phyloP scores from a whole-genome alignment of 306 rosid genomes.

The Casuarina equisetifolia region DNA sequence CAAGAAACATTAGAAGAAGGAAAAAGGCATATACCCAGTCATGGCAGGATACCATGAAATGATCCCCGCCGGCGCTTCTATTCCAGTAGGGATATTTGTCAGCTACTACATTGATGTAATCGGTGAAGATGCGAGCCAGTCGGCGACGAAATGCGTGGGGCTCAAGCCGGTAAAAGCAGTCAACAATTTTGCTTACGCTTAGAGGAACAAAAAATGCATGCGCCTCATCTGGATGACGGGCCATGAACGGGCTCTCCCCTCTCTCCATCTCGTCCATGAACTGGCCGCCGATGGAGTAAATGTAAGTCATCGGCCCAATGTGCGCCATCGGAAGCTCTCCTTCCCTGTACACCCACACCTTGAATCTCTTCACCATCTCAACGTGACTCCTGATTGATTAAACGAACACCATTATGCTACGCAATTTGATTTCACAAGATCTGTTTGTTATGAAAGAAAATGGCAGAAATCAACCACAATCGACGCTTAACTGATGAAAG shows the following conservation, averaged over 20 bases:
- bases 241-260: constrained; percentile 41
- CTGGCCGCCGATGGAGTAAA: constrained; percentile 69
- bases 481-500: constrained; percentile 63
- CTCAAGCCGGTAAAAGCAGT: constrained; percentile 40
- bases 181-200: constrained; percentile 46
- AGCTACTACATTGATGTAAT: constrained; percentile 33
- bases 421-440: background rate
- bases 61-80: constrained; percentile 64
- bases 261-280: constrained; percentile 61
- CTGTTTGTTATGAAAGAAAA: background rate
- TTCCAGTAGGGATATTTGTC: constrained; percentile 53
- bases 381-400: constrained; percentile 53
- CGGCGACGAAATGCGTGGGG: constrained; percentile 42
- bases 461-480: no score
- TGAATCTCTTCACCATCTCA: constrained; percentile 80
- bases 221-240: constrained; percentile 63
- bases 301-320: constrained; percentile 53
- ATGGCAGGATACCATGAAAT: constrained; percentile 61
- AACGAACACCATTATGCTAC: background rate
- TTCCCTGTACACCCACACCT: constrained; percentile 74
- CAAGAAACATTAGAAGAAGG: background rate
- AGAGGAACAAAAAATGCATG: constrained; percentile 61
- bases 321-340: constrained; percentile 69
- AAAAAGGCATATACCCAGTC: constrained; percentile 56
- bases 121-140: constrained; percentile 38